Evolutionary conservation across 495 filamentous ascomycete species (phyloP), one percentile per base, ranked within the genome.

Genomic region (Clavariopsis aquatica): DNA sequence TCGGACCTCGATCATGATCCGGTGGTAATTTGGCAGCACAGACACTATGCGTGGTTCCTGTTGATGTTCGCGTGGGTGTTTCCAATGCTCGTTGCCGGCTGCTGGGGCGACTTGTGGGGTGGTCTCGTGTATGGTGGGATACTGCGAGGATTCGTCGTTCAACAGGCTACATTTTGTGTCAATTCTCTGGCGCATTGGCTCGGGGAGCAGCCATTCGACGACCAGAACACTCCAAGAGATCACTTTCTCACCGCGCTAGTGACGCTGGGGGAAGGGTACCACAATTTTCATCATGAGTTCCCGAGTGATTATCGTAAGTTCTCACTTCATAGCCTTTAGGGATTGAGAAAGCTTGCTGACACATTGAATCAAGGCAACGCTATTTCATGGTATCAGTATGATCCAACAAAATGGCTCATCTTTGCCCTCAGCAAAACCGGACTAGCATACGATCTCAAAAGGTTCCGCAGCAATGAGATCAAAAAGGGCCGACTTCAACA

Each of bases 261-360:
- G 55, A 98, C 93, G 43, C 90, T 98, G 26, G 93, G 93, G 53
- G 93, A 98, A 77, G 93, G 93, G 52, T 98, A 98, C 81, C 92
- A 97, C 84, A 96, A 96, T 81, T 98, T 98, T 86, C 93, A 98
- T 82, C 93, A 98, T 83, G 93, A 98, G 75, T 98, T 98, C 80
- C 93, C 93, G 57, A 93, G 90, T n/a, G 93, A 98, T 76, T 96
- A 96, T 87, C 91, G 54, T 43, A 57, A 43, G 54, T 57, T 12
- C 20, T 24, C 27, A 2, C 29, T 23, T 43, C 24, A 8, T n/a
- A 57, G 1, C 3, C 54, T 57, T 9, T 43, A 57, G 3, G 9
- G 36, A 96, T 96, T 87, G 31, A n/a, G n/a, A n/a, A n/a, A n/a
- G n/a, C n/a, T n/a, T 36, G 13, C 31, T 36, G 13, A 36, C 13